Evolutionary conservation across 495 filamentous ascomycete species (phyloP).

Genomic region (Neurospora intermedia): DNA sequence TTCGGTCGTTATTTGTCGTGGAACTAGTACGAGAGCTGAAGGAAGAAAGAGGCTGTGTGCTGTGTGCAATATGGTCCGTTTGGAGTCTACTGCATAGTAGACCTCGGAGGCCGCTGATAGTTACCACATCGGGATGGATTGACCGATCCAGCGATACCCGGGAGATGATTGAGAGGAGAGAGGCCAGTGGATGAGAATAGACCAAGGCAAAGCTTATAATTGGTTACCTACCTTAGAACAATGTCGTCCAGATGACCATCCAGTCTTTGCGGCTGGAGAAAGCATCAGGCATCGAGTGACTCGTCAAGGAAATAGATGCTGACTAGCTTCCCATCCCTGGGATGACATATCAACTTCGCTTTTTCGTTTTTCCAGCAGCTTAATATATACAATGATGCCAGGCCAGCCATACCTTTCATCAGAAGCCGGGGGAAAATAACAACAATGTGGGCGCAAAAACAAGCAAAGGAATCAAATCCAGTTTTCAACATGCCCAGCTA

Average conservation of each 20-base stretch:
- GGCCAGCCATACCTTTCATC: background rate
- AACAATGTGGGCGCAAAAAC: background rate
- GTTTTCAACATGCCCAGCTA: background rate
- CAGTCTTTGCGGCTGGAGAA: background rate
- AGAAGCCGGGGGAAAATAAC: background rate
- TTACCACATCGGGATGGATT: background rate
- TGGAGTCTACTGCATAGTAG: background rate
- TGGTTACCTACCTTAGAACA: background rate
- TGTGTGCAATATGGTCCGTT: background rate
- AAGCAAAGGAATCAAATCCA: background rate
- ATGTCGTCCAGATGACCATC: background rate
- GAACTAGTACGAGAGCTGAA: background rate
- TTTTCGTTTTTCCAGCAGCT: background rate
- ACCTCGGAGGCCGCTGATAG: background rate
- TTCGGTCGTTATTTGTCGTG: background rate
- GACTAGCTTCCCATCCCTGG: background rate
- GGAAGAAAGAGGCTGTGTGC: background rate
- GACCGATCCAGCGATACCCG: background rate
- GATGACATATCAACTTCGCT: background rate
- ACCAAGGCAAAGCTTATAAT: background rate
- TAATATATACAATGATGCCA: background rate
- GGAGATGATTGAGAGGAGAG: background rate
- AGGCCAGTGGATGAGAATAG: background rate
- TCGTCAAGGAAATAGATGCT: background rate
- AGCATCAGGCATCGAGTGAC: background rate